Evolutionary conservation across 169 alveolate species (phyloP).

Genomic region (Miamiensis avidus): DNA sequence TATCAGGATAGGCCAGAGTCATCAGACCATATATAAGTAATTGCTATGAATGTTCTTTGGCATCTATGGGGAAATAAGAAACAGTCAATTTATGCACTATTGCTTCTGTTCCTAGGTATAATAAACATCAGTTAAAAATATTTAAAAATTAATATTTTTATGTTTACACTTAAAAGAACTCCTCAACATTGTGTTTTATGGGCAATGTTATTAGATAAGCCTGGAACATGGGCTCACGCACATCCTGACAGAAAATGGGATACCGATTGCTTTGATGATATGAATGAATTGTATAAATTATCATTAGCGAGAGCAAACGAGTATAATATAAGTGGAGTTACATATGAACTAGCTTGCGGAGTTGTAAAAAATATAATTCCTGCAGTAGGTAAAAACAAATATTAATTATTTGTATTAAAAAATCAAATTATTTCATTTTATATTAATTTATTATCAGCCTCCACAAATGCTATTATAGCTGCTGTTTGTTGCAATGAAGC

Average conservation of each 20-base stretch:
- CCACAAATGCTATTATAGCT: constrained; percentile 86
- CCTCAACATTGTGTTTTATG: constrained; percentile 88
- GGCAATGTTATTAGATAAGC: constrained; percentile 47
- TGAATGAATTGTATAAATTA: constrained; percentile 82
- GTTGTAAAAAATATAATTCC: constrained; percentile 89
- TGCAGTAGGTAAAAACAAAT: constrained; percentile 57
- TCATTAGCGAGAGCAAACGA: constrained; percentile 81
- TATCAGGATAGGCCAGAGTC: constrained; percentile 89
- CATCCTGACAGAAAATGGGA: constrained; percentile 68
- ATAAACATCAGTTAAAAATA: too few relatives aligned
- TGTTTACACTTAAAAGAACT: too few relatives aligned
- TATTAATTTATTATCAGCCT: constrained; percentile 51
- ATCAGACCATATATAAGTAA: constrained; percentile 87
- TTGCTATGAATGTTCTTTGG: constrained; percentile 91
- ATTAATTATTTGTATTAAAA: too few relatives aligned
- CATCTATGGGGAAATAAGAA: constrained; percentile 78
- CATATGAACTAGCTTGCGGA: constrained; percentile 83
- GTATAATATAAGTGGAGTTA: constrained; percentile 85
- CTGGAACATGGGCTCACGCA: constrained; percentile 72
- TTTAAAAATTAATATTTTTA: too few relatives aligned
- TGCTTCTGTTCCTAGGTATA: constrained; percentile 86
- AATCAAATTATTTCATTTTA: too few relatives aligned
- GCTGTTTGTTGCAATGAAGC: constrained; percentile 85
- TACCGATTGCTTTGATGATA: constrained; percentile 81
- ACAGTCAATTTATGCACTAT: constrained; percentile 83